A percentile compares a stretch with the other conserved stretches of the same genome.
phyloP scores from a whole-genome alignment of 805 yeast genomes.

The Scheffersomyces coipomensis region DNA sequence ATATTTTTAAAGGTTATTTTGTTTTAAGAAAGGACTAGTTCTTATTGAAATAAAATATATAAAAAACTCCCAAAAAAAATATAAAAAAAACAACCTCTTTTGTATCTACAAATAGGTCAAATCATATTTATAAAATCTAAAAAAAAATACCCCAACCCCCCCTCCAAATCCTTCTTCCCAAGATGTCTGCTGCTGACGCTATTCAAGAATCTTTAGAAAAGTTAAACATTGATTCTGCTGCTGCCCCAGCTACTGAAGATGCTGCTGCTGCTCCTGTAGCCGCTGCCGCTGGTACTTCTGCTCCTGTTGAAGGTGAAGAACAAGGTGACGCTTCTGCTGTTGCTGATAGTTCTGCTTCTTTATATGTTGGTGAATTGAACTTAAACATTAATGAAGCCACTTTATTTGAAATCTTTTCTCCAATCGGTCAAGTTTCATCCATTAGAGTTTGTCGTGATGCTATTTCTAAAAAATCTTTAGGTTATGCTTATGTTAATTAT shows the following conservation, averaged over 20 bases:
- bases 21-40: not conserved
- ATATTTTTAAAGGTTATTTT: not conserved
- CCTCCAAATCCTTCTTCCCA: constrained; percentile 5
- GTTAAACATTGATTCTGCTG: constrained; percentile 41
- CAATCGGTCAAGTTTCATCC: constrained; percentile 91
- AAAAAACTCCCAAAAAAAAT: constrained; percentile 3
- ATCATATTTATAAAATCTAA: constrained; percentile 5
- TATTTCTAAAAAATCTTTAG: constrained; percentile 92
- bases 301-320: constrained; percentile 26
- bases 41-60: not conserved
- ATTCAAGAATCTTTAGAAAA: constrained; percentile 48
- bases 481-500: constrained; percentile 98
- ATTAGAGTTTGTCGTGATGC: constrained; percentile 99
- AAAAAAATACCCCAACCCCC: constrained; percentile 6
- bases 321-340: constrained; percentile 33
- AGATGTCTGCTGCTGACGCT: constrained; percentile 32
- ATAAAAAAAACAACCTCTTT: not conserved
- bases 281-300: constrained; percentile 24
- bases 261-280: constrained; percentile 27
- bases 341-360: constrained; percentile 71
- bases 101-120: constrained; percentile 2
- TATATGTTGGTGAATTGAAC: constrained; percentile 97
- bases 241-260: constrained; percentile 22
- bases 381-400: constrained; percentile 91
- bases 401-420: constrained; percentile 91